Conservation (phyloP, 2,329 filamentous ascomycete genomes). For the Endoconidiophora polonica region DNA sequence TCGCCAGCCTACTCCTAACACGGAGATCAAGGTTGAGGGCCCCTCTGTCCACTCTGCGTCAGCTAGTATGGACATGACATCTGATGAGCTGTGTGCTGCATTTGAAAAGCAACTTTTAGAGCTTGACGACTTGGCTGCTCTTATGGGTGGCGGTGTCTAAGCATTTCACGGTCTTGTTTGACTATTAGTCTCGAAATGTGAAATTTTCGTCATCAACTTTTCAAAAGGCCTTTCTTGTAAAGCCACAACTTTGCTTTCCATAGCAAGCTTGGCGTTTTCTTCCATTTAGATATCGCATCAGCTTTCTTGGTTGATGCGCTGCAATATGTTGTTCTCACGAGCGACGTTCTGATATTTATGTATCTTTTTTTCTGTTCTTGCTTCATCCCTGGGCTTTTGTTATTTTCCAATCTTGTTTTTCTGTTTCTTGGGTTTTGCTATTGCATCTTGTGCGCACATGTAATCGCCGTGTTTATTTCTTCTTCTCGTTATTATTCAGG, state of each 20-base stretch:
- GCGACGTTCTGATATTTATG: too few relatives aligned
- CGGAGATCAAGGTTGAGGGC: conserved; percentile 12
- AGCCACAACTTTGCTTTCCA: too few relatives aligned
- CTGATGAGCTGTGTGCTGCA: conserved; percentile 38
- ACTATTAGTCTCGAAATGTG: too few relatives aligned
- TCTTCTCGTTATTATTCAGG: too few relatives aligned
- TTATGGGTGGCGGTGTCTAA: conserved; percentile 45
- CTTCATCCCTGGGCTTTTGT: not conserved
- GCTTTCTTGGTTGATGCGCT: too few relatives aligned
- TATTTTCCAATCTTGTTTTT: not conserved
- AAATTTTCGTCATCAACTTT: not conserved
- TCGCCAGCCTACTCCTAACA: conserved; percentile 12
- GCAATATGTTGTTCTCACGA: too few relatives aligned
- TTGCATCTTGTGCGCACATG: too few relatives aligned
- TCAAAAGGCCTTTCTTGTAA: too few relatives aligned
- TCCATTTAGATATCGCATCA: too few relatives aligned
- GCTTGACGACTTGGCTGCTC: conserved; percentile 43
- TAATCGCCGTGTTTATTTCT: too few relatives aligned
- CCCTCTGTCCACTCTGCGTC: conserved; percentile 15
- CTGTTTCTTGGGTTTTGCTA: not conserved
- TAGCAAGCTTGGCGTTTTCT: too few relatives aligned
- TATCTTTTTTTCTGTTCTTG: not conserved
- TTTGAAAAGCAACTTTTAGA: conserved; percentile 45
- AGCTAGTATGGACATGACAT: conserved; percentile 34
- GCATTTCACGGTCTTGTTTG: not conserved